These are phyloP conservation scores for Bifiguratus adelaidae DNA, from an alignment of 192 early-diverging fungal genomes.

Conservation along the genomic window DNA sequence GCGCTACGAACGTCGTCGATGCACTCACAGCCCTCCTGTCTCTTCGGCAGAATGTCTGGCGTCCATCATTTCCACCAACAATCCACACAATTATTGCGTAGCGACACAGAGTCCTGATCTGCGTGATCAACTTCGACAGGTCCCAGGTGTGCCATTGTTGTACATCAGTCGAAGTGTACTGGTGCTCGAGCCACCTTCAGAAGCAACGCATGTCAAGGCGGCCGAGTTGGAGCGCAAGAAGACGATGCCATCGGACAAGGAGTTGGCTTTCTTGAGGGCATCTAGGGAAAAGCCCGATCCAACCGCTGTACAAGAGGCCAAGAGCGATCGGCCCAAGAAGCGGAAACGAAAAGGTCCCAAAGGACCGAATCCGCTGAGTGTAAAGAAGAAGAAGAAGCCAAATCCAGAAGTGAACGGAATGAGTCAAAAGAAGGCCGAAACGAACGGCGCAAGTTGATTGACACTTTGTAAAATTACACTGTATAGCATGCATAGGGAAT, in stretches of 20 bases:
- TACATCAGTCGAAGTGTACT: constrained; percentile 69
- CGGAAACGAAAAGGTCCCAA: constrained; percentile 60
- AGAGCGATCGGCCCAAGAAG: constrained; percentile 25
- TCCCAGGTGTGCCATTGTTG: constrained; percentile 83
- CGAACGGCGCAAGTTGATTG: no score
- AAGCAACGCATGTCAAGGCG: constrained; percentile 28
- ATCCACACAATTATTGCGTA: constrained; percentile 78
- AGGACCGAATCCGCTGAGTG: constrained; percentile 77
- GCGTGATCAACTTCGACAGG: constrained; percentile 41
- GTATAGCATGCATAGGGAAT: no score
- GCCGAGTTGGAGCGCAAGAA: constrained; percentile 15
- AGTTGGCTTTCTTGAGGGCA: constrained; percentile 33
- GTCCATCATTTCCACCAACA: constrained; percentile 61
- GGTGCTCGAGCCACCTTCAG: constrained; percentile 69
- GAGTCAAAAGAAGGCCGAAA: no score
- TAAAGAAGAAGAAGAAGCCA: constrained; percentile 74
- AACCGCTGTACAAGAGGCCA: constrained; percentile 19
- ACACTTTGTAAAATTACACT: no score
- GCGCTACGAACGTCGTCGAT: constrained; percentile 70
- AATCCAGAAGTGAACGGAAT: no score
- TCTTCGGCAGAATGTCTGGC: constrained; percentile 57
- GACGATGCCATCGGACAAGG: constrained; percentile 24
- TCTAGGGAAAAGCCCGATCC: constrained; percentile 32
- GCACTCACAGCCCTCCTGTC: constrained; percentile 58
- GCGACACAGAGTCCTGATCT: constrained; percentile 70